Percentiles rank a stretch among this genome's conserved stretches.
Evolutionary conservation across 257 asterid genomes (phyloP).

Genomic region (Buddleja alternifolia): DNA sequence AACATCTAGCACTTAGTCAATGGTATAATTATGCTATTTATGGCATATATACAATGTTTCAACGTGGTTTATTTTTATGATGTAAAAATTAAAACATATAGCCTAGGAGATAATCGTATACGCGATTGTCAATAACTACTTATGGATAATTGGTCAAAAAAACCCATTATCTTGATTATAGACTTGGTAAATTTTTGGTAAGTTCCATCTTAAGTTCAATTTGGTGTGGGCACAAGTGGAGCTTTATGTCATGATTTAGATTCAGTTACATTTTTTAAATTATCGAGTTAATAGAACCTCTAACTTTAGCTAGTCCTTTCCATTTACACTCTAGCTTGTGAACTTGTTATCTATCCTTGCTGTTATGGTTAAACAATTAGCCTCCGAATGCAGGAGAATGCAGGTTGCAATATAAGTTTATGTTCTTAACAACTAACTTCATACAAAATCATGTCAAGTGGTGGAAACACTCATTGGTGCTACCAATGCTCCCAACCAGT

Average conservation of each 20-base stretch:
- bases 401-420: slow-evolving; percentile 19
- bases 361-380: slow-evolving; percentile 20
- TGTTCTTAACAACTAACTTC: not conserved
- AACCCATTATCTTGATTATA: not conserved
- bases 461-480: slow-evolving; percentile 85
- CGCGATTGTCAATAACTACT: too few relatives aligned
- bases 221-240: not conserved
- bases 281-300: slow-evolving; percentile 10
- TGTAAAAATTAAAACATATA: not conserved
- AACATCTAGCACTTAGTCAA: too few relatives aligned
- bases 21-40: too few relatives aligned
- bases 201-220: not conserved
- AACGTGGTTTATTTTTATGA: not conserved
- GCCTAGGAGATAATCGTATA: too few relatives aligned
- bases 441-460: slow-evolving; percentile 51
- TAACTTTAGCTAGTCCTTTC: not conserved
- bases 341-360: not conserved
- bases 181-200: not conserved
- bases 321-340: not conserved
- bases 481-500: slow-evolving; percentile 77
- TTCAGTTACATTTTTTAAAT: not conserved
- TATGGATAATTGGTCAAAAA: not conserved
- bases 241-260: not conserved
- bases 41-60: not conserved
- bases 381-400: slow-evolving; percentile 32